Evolutionary conservation across 768 basidiomycete genomes (phyloP).

Genomic region (Tulasnella sp.): DNA sequence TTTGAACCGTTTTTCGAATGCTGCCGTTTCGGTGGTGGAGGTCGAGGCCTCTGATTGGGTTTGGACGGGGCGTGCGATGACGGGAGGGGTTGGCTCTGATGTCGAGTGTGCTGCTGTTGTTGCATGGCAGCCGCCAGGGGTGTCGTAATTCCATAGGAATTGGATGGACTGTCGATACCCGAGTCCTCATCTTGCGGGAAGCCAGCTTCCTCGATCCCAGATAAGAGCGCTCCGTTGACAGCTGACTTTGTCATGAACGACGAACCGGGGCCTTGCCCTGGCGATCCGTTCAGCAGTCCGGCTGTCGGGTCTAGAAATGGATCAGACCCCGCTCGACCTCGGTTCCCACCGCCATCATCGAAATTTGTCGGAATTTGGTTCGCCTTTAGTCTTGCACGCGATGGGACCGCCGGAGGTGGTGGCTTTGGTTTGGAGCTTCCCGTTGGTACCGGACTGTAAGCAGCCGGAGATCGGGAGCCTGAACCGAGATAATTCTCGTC

Average conservation of each 20-base stretch:
- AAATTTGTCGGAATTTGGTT: conserved; percentile 12
- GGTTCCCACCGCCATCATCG: background rate
- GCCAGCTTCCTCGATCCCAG: conserved; percentile 15
- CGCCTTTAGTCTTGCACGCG: conserved; percentile 1
- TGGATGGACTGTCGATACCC: background rate
- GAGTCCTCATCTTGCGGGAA: background rate
- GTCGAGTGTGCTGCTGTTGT: conserved; percentile 16
- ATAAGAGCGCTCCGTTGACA: background rate
- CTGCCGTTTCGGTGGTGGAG: background rate
- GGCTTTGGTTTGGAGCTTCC: conserved; percentile 1
- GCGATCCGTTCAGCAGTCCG: background rate
- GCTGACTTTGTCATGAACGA: conserved; percentile 15
- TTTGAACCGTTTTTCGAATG: conserved; percentile 2
- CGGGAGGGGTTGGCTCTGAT: conserved; percentile 24
- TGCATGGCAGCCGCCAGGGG: conserved; percentile 3
- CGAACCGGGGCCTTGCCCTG: background rate
- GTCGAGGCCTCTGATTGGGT: background rate
- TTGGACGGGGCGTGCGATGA: background rate
- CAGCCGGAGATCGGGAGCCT: background rate
- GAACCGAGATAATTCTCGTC: conserved; percentile 1
- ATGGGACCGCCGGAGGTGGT: conserved; percentile 22
- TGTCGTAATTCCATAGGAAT: background rate
- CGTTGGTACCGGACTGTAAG: background rate
- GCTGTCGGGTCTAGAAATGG: conserved; percentile 20
- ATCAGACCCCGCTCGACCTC: conserved; percentile 21